Evolutionary conservation across 1,284 basidiomycete species (phyloP), one percentile per base, ranked within the genome.

Genomic region (Ceratobasidium sp.): DNA sequence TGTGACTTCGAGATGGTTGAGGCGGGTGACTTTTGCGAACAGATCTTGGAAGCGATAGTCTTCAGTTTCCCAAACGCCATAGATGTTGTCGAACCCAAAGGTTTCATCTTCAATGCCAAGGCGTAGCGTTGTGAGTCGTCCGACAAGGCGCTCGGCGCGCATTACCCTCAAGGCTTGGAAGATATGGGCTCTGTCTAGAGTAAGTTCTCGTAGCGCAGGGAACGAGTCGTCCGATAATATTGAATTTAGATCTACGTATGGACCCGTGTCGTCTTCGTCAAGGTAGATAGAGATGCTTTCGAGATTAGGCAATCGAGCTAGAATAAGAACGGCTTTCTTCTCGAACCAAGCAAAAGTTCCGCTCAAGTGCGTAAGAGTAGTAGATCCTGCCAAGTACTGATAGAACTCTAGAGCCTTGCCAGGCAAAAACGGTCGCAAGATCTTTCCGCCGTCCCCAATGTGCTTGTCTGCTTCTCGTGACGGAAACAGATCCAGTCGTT

Each of bases 51-150:
- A 52, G 10, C 38, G 7, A 20, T 4, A 67, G 4, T 33, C 48
- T 44, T 40, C 46, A 20, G 46, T 38, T 10, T 48, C 64, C 42
- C 64, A 66, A 20, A 23, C 17, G n/a, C 64, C 44, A n/a, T 66
- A 42, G 12, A 48, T 50, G 13, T 10, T 26, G 20, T 48, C 42
- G 42, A 66, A 66, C 10, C 64, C 64, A 66, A 66, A 50, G 20
- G 46, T 9, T 66, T 33, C 44, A 66, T 66, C 64, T 23, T 48
- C 44, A 66, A 67, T 52, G 26, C 48, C 50, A 33, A 67, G 65
- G 17, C 17, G 13, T 1, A 67, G 46, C 3, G 50, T 52, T 15
- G 40, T 67, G 15, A 67, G 13, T 15, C 50, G 65, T n/a, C 20
- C 15, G 2, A 52, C 13, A 13, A 67, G 33, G 12, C 28, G 26